Conservation (phyloP, 352 stramenopile species). For the Pythium folliculosum region DNA sequence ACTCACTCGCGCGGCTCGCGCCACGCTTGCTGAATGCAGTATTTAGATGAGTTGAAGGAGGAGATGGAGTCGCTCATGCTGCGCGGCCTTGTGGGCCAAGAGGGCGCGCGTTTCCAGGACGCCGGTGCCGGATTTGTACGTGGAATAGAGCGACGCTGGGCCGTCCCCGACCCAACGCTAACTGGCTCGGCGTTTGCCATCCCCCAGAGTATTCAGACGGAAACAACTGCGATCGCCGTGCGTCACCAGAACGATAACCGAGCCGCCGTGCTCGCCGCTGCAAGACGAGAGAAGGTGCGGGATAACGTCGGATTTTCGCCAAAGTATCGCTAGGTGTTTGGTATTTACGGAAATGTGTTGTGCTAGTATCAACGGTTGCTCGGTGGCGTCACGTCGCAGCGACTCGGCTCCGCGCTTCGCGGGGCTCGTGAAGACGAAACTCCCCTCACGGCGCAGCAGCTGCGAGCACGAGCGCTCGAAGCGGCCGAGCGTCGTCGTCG, state of each 20-base stretch:
- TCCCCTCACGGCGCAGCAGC: conserved; percentile 29
- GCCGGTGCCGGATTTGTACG: conserved; percentile 45
- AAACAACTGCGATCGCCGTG: conserved; percentile 26
- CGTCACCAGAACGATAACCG: conserved; percentile 32
- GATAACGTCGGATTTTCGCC: too few relatives aligned
- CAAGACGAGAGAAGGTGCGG: conserved; percentile 41
- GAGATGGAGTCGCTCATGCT: conserved; percentile 68
- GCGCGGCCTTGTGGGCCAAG: conserved; percentile 42
- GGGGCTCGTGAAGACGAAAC: not conserved
- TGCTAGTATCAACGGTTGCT: conserved; percentile 45
- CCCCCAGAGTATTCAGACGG: conserved; percentile 24
- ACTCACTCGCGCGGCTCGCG: too few relatives aligned
- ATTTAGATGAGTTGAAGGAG: conserved; percentile 56
- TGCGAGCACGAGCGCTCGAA: conserved; percentile 45
- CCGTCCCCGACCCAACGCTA: too few relatives aligned
- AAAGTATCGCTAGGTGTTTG: too few relatives aligned
- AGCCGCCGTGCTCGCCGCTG: conserved; percentile 42
- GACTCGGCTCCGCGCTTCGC: conserved; percentile 24
- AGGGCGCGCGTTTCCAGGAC: conserved; percentile 47
- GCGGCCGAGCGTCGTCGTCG: conserved; percentile 52
- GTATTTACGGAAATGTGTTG: not conserved
- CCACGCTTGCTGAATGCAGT: conserved; percentile 18
- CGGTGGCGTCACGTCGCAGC: conserved; percentile 35
- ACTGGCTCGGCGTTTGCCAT: not conserved
- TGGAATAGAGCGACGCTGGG: not conserved